These are phyloP conservation scores for Syzygium grande DNA, from an alignment of 345 rosid species.

Conservation along the genomic window DNA sequence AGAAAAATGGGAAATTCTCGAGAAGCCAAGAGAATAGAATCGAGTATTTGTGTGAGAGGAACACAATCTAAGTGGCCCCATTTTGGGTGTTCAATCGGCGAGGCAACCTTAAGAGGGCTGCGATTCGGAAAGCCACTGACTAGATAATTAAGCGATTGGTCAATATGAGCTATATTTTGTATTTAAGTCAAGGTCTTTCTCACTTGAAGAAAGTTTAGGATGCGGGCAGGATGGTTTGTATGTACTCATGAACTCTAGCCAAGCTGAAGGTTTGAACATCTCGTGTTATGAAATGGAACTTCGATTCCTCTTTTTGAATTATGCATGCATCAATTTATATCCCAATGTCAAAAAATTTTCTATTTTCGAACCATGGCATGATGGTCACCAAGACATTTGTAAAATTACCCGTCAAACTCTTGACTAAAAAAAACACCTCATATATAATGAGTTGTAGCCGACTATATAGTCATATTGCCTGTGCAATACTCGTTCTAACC, in stretches of 20 bases:
- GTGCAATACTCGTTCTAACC: fast-evolving
- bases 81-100: not conserved
- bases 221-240: not conserved
- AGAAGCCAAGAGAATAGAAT: not conserved
- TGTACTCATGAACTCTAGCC: not conserved
- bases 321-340: not conserved
- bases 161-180: not conserved
- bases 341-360: not conserved
- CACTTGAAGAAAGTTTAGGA: not conserved
- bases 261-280: not conserved
- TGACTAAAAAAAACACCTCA: not conserved
- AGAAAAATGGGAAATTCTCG: not conserved
- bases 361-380: not conserved
- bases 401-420: not conserved
- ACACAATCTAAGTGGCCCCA: not conserved
- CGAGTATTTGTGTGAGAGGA: not conserved
- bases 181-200: not conserved
- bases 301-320: not conserved
- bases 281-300: fast-evolving
- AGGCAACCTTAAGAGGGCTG: not conserved
- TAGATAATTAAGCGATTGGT: not conserved
- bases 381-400: not conserved
- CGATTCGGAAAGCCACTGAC: not conserved
- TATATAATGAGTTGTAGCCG: not conserved
- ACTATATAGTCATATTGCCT: not conserved